Evolutionary conservation across 768 basidiomycete species (phyloP).

Genomic region (Suillus alpinus): DNA sequence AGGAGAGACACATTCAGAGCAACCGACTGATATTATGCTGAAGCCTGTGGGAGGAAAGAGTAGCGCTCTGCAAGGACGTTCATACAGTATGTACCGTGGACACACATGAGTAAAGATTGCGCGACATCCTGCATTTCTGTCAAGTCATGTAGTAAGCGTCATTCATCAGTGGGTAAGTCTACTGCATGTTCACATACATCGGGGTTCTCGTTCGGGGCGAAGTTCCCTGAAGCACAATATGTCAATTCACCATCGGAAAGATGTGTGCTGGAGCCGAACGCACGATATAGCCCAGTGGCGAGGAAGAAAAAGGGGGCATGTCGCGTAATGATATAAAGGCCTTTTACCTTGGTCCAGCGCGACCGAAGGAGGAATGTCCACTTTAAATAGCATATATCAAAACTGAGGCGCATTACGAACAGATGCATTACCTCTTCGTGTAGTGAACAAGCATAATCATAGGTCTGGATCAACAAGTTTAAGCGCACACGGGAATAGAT

Average conservation of each 20-base stretch:
- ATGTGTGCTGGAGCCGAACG: not conserved
- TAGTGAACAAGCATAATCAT: not conserved
- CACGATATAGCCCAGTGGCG: not conserved
- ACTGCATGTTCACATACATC: not conserved
- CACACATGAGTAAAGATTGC: not conserved
- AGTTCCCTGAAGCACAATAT: not conserved
- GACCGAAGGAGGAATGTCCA: not conserved
- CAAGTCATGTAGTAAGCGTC: not conserved
- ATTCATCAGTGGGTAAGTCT: too few species aligned
- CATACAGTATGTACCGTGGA: not conserved
- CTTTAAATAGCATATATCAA: not conserved
- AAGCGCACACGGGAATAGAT: not conserved
- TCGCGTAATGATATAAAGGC: not conserved
- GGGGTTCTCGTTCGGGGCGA: not conserved
- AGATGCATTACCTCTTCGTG: not conserved
- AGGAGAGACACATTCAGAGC: too few species aligned
- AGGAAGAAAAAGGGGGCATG: not conserved
- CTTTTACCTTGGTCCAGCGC: slow-evolving; percentile 1
- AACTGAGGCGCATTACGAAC: not conserved
- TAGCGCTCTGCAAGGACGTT: too few species aligned
- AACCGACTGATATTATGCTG: too few species aligned
- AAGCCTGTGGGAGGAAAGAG: too few species aligned
- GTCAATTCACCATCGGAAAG: not conserved
- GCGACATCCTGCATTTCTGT: not conserved
- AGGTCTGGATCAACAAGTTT: not conserved